Conservation (phyloP, 805 yeast species). For the Maudiozyma barnettii region DNA sequence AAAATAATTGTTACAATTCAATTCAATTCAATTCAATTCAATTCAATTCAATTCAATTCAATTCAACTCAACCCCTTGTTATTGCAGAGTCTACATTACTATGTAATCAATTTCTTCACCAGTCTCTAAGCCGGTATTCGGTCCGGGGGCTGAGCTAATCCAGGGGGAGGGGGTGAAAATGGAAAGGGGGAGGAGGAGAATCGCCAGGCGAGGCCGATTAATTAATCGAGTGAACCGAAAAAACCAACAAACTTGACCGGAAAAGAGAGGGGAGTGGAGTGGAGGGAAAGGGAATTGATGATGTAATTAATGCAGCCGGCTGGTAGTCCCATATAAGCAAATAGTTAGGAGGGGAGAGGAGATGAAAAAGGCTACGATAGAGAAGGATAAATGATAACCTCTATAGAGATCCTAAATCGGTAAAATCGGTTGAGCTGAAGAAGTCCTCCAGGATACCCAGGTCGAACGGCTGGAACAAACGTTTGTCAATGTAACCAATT, state of each 20-base stretch:
- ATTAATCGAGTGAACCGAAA: not conserved
- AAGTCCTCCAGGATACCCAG: constrained; percentile 25
- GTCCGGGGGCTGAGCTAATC: not conserved
- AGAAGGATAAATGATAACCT: not conserved
- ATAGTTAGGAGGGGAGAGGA: not conserved
- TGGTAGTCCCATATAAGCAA: too few relatives aligned
- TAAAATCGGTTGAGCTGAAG: constrained; percentile 18
- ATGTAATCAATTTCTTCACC: not conserved
- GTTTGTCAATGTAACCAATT: not conserved
- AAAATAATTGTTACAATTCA: too few relatives aligned
- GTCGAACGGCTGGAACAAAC: constrained; percentile 4
- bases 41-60: too few relatives aligned
- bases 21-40: too few relatives aligned
- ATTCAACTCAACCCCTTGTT: not conserved
- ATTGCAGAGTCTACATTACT: not conserved
- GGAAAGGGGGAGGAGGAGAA: not conserved
- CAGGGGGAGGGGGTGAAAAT: not conserved
- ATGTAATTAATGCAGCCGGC: too few relatives aligned
- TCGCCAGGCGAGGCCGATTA: not conserved
- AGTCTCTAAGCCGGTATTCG: not conserved
- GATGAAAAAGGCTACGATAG: not conserved
- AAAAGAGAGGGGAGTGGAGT: too few relatives aligned
- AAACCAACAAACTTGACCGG: too few relatives aligned
- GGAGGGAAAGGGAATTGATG: too few relatives aligned
- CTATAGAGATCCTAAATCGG: constrained; percentile 16